Evolutionary conservation across 768 basidiomycete genomes (phyloP).

Genomic region (Podaxis pistillaris): DNA sequence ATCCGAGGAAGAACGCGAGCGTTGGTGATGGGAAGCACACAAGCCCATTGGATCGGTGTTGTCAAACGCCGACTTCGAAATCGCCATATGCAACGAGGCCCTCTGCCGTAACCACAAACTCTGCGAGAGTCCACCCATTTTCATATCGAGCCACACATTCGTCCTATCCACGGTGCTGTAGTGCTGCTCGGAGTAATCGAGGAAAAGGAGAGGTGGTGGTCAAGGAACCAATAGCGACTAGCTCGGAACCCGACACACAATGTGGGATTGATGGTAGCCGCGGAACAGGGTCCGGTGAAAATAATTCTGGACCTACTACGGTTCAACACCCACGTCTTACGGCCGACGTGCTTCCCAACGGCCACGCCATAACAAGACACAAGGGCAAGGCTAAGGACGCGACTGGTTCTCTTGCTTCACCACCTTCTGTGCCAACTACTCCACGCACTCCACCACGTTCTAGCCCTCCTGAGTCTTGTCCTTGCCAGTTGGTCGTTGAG

Average conservation of each 20-base stretch:
- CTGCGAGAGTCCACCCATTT: neutral
- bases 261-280: neutral
- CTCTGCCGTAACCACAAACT: slow-evolving; percentile 5
- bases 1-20: neutral
- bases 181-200: neutral
- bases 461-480: neutral
- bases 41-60: neutral
- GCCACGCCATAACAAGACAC: neutral
- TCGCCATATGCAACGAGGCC: neutral
- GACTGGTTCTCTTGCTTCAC: neutral
- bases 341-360: neutral
- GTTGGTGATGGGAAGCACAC: slow-evolving; percentile 2
- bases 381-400: neutral
- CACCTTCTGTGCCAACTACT: neutral
- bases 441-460: neutral
- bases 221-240: neutral
- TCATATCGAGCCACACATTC: neutral
- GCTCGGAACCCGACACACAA: neutral
- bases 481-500: neutral
- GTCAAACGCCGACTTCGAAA: neutral
- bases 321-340: slow-evolving; percentile 2
- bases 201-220: neutral
- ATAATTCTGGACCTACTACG: slow-evolving; percentile 1
- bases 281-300: slow-evolving; percentile 4
- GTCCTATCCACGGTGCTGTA: neutral